Conservation (phyloP, 2,329 filamentous ascomycete genomes). For the Nectriaceae sp. region DNA sequence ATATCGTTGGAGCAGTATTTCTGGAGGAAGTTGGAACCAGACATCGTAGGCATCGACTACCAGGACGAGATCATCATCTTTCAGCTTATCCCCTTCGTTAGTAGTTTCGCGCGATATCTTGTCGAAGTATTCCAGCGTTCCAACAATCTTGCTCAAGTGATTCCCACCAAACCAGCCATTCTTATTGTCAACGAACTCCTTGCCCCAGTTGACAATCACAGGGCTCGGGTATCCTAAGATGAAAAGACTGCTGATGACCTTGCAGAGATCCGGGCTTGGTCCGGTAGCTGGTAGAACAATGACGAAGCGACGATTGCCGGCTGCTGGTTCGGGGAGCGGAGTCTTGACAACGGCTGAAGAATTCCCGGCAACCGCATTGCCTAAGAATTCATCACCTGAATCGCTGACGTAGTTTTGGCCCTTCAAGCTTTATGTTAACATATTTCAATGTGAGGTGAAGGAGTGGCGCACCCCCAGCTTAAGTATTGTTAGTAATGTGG, state of each 20-base stretch:
- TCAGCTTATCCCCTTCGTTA: constrained; percentile 8
- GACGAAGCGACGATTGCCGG: constrained; percentile 14
- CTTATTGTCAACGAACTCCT: constrained; percentile 9
- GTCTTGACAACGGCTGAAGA: not conserved
- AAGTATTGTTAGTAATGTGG: no score
- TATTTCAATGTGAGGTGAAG: no score
- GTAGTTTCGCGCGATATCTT: not conserved
- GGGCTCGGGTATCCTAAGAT: constrained; percentile 29
- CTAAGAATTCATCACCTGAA: no score
- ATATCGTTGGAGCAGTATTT: constrained; percentile 28
- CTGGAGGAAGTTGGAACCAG: constrained; percentile 33
- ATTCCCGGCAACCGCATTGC: no score
- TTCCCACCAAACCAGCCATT: constrained; percentile 16
- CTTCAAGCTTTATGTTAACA: no score
- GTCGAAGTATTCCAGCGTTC: constrained; percentile 28
- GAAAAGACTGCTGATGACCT: constrained; percentile 25
- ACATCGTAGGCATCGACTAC: constrained; percentile 29
- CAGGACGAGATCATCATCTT: constrained; percentile 26
- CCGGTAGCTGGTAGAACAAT: constrained; percentile 21
- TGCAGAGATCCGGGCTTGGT: constrained; percentile 27
- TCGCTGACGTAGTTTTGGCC: no score
- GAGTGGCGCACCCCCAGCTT: no score
- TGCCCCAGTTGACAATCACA: constrained; percentile 30
- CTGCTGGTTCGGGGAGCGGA: constrained; percentile 3
- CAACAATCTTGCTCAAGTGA: constrained; percentile 30